Conservation (phyloP, 169 alveolate genomes). For the Cryptosporidium sp. region DNA sequence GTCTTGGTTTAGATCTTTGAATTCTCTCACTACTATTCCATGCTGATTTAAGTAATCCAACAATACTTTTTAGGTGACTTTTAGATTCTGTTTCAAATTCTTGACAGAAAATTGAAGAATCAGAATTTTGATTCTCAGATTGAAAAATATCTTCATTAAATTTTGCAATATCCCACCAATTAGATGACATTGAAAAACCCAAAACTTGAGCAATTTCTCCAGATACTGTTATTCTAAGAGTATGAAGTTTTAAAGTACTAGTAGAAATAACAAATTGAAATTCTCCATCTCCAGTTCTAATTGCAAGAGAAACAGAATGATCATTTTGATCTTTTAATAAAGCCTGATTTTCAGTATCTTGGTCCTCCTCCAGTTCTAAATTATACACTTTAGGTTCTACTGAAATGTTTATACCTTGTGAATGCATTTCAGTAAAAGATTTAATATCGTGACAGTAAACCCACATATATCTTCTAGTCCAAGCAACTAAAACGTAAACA, state of each 20-base stretch:
- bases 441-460: constrained; percentile 66
- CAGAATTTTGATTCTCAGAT: neutral
- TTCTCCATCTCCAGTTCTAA: constrained; percentile 44
- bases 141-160: neutral
- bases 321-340: neutral
- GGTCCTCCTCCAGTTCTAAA: constrained; percentile 17
- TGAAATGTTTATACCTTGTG: constrained; percentile 48
- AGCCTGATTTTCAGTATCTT: neutral
- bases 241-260: constrained; percentile 2
- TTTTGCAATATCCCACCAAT: constrained; percentile 74
- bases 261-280: constrained; percentile 44
- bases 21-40: constrained; percentile 10
- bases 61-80: constrained; percentile 1
- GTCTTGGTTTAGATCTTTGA: neutral
- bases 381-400: constrained; percentile 55
- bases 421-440: constrained; percentile 37
- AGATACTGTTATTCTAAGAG: constrained; percentile 21
- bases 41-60: constrained; percentile 10
- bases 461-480: constrained; percentile 65
- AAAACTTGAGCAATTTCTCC: constrained; percentile 25
- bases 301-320: constrained; percentile 21
- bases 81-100: neutral
- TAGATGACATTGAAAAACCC: constrained; percentile 37
- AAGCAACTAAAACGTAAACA: constrained; percentile 35
- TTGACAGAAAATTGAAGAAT: neutral